These are phyloP conservation scores for Backusella australiensis DNA, from an alignment of 192 early-diverging fungal genomes.

Conservation along the genomic window DNA sequence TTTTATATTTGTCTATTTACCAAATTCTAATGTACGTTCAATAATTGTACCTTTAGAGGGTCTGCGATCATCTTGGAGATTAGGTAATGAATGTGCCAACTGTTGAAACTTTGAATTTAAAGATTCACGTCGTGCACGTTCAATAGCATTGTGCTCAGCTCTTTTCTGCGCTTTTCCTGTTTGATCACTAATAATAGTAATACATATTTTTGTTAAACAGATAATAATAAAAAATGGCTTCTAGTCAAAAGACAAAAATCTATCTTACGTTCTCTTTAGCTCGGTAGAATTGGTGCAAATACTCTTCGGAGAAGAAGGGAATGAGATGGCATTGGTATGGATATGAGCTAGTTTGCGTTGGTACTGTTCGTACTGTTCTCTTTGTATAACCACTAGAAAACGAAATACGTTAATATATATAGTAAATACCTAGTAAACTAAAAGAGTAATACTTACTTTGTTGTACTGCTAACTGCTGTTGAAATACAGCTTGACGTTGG, in stretches of 20 bases:
- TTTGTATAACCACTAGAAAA: neutral
- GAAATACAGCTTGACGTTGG: slow-evolving; percentile 19
- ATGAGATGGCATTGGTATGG: neutral
- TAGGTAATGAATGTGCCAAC: slow-evolving; percentile 72
- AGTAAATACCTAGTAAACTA: neutral
- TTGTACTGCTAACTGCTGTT: slow-evolving; percentile 10
- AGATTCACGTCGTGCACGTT: slow-evolving; percentile 76
- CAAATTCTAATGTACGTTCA: slow-evolving; percentile 69
- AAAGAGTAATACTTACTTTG: neutral
- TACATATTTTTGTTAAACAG: neutral
- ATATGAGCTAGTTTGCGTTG: neutral
- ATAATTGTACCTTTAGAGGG: slow-evolving; percentile 82
- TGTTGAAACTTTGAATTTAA: slow-evolving; percentile 82
- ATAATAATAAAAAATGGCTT: neutral
- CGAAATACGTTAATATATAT: neutral
- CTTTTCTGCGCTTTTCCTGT: slow-evolving; percentile 39
- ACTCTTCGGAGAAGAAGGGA: neutral
- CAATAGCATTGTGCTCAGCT: slow-evolving; percentile 84
- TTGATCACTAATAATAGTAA: neutral
- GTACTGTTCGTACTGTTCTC: neutral
- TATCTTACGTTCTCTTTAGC: neutral
- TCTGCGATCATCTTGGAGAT: slow-evolving; percentile 66
- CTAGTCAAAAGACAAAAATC: neutral
- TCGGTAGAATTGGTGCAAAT: neutral
- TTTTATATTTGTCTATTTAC: slow-evolving; percentile 11